Conservation (phyloP, 2,329 filamentous ascomycete species). For the Thielaviopsis populi region DNA sequence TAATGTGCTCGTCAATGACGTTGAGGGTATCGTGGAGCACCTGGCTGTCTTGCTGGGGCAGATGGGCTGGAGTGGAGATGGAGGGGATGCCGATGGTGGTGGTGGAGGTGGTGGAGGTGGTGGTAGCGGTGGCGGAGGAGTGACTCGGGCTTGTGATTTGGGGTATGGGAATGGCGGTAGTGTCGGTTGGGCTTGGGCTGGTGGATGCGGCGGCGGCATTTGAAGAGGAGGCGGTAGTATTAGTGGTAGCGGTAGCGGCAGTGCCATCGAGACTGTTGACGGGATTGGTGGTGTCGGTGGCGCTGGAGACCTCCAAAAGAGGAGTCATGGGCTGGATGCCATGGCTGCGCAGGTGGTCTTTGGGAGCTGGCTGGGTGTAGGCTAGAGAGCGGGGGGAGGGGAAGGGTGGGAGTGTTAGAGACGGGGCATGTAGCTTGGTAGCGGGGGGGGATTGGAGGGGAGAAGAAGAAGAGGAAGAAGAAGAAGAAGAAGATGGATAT, state of each 20-base stretch:
- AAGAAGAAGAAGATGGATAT: not conserved
- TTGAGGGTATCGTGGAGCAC: slow-evolving; percentile 91
- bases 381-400: slow-evolving; percentile 29
- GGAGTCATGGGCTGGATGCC: slow-evolving; percentile 22
- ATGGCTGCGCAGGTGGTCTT: slow-evolving; percentile 25
- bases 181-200: slow-evolving; percentile 18
- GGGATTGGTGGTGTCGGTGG: slow-evolving; percentile 10
- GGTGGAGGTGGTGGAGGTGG: slow-evolving; percentile 19
- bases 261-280: not conserved
- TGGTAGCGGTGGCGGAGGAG: slow-evolving; percentile 21
- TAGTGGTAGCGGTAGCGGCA: not conserved
- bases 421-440: not conserved
- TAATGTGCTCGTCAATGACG: slow-evolving; percentile 95
- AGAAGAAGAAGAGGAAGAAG: slow-evolving; percentile 8
- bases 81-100: slow-evolving; percentile 19
- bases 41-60: slow-evolving; percentile 38
- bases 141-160: slow-evolving; percentile 22
- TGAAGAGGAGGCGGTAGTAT: not conserved
- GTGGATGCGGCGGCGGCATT: slow-evolving; percentile 18
- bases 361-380: slow-evolving; percentile 44
- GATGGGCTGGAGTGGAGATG: slow-evolving; percentile 24
- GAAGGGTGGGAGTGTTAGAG: not conserved
- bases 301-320: slow-evolving; percentile 22
- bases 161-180: slow-evolving; percentile 20
- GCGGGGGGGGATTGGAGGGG: not conserved